Evolutionary conservation across 306 rosid genomes (phyloP), one percentile per base, ranked within the genome.

Genomic region (Castanospermum australe): DNA sequence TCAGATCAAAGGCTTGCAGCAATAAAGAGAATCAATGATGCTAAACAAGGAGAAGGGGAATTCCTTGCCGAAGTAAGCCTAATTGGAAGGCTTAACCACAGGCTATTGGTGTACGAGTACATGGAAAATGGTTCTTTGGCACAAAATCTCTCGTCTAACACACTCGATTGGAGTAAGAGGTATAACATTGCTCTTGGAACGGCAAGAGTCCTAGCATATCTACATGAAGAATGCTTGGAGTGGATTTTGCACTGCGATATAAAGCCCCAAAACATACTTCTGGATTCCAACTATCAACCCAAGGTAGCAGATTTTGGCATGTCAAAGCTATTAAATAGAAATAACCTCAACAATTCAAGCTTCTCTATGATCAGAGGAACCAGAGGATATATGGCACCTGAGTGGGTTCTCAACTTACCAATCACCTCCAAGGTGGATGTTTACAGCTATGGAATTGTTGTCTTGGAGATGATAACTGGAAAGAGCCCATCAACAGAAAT

Each of bases 321-420:
- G 21, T 81, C 84, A 0, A 81, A 75, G 65, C 45, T 66, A 2
- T 1, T 4, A 5, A 86, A 79, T 0, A 79, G 94, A 81, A 63
- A 64, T 11, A 76, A 47, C 38, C 25, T 61, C 1, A 35, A 42
- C 1, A 63, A 75, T 54, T 36, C 75, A 11, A 71, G 41, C 20
- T 81, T 90, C 55, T 90, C 94, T 3, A 86, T 71, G 76, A 84
- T 86, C 1, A 62, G 94, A 82, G 92, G 92, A 47, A 90, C 89
- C 0, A 74, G 91, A 74, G 92, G 92, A 0, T 88, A 88, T 18
- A 85, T 90, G 85, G 92, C 89, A 4, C 89, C 89, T 0, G 90
- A 87, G 60, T 87, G 84, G 90, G 69, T 87, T 6, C 45, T 24
- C 13, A 88, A 85, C 22, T 38, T 50, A 6, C 71, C 87, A 5